Evolutionary conservation across 2,329 filamentous ascomycete species (phyloP), one percentile per base, ranked within the genome.

Genomic region (Neonectria hederae): DNA sequence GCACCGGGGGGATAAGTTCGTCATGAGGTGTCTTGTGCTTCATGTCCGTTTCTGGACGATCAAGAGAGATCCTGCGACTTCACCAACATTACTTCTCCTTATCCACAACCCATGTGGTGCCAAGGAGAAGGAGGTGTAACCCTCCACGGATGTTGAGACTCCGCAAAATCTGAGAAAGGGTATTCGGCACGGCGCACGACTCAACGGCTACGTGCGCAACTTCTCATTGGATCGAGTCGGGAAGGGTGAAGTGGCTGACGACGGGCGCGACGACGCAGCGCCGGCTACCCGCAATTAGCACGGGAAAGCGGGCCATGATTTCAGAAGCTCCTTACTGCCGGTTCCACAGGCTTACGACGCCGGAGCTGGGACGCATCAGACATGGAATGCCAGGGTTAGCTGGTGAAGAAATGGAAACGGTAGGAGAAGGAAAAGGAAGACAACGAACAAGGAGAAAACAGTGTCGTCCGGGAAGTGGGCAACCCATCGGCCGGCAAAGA

Each of bases 111-210:
- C 35, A 28, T 42, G 51, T 38, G 43, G 54, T 40, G 62, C 30
- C 35, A 38, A 38, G 35, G 14, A 17, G 35, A 38, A 17, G 35
- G 35, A 38, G 35, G 14, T n/a, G 35, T 38, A 62, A 51, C 63
- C 38, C 43, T 42, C 52, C 56, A 61, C 65, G 54, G 64, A 65
- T 65, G 65, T 66, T 49, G 63, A 49, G 38, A 42, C 38, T 19
- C 38, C 21, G 3, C 6, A 42, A 19, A 26, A n/a, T 10, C 17
- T 6, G 45, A 26, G 21, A 48, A 26, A 48, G 45, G 45, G 22
- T 26, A 24, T 28, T 24, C 22, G 22, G 24, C 45, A 48, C 14
- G 9, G 45, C 22, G 7, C 22, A 26, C 45, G 45, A 48, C 45
- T 26, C 24, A 26, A 10, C 64, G 57, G 60, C 66, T 59, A 53